Base-by-base conservation (phyloP, 345 rosid species). In the Ceriops tagal region DNA sequence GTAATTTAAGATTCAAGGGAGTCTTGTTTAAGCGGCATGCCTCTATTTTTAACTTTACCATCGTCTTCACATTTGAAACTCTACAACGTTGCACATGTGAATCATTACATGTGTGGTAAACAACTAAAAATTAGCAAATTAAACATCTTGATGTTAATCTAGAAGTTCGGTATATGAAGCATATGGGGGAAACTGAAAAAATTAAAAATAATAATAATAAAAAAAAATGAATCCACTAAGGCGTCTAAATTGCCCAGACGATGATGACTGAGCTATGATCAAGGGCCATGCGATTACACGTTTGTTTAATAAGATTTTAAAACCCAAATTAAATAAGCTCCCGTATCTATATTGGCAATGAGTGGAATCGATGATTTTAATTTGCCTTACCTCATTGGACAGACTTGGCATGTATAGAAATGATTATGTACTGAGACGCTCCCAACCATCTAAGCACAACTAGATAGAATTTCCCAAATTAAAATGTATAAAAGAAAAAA, bases 311-410 rank as follows among this genome's bases (percentile, higher is more conserved):
- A 46, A 65, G 16, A 19, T 3, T 58, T 58, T 20, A 37, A 34
- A 34, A 20, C 35, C n/a, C 19, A 31, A 72, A 66, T 13, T 34
- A 3, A 46, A 22, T 39, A 37, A 53, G n/a, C 26, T 52, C 53
- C 22, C 46, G 35, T 60, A n/a, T 46, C 56, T 37, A 67, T 62
- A 52, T 46, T 28, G 28, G 56, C 35, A 65, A 27, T 62, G 58
- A 70, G 81, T 78, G 82, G 71, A 68, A 78, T 73, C 34, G 66
- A 68, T 61, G 70, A 69, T 63, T 73, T 51, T 18, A 64, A 43
- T 67, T 65, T 68, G 65, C 70, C 68, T 58, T 64, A 72, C 61
- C 64, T 57, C 65, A 16, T 15, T 15, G 62, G 69, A 77, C 66
- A 66, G 46, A 16, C 55, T 70, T 47, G 51, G 60, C 9, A 47